Conservation (phyloP, 345 rosid genomes). For the Populus pruinosa region DNA sequence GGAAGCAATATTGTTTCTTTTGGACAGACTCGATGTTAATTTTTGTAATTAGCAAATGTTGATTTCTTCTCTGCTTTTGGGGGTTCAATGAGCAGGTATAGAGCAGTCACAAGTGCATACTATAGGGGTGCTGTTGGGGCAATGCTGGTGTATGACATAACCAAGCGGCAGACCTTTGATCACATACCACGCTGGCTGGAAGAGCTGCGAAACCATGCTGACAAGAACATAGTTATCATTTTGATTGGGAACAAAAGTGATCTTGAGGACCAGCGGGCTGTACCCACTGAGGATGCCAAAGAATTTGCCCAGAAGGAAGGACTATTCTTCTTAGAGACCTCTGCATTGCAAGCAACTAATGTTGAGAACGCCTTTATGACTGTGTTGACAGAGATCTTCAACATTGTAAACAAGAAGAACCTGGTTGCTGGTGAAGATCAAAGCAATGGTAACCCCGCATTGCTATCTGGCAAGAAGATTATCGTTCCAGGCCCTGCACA, state of each 20-base stretch:
- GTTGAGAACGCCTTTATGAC: conserved; percentile 69
- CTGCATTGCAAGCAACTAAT: conserved; percentile 68
- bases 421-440: conserved; percentile 54
- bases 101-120: conserved; percentile 85
- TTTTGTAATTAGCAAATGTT: not conserved
- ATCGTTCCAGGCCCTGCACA: conserved; percentile 68
- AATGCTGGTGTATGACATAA: conserved; percentile 72
- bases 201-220: conserved; percentile 71
- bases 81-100: conserved; percentile 43
- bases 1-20: not conserved
- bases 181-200: conserved; percentile 87
- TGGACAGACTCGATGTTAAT: not conserved
- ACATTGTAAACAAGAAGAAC: conserved; percentile 68
- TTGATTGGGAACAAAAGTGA: conserved; percentile 72
- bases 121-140: conserved; percentile 94
- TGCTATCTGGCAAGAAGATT: conserved; percentile 67
- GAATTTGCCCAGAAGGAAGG: conserved; percentile 84
- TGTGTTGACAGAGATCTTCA: conserved; percentile 67
- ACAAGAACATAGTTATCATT: conserved; percentile 78
- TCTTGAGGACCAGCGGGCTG: conserved; percentile 60
- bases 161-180: conserved; percentile 69
- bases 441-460: conserved; percentile 51
- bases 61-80: not conserved
- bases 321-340: conserved; percentile 72
- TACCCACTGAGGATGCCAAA: conserved; percentile 63